Conservation (phyloP, 2,329 filamentous ascomycete species). For the Verticillium zaregamsianum region DNA sequence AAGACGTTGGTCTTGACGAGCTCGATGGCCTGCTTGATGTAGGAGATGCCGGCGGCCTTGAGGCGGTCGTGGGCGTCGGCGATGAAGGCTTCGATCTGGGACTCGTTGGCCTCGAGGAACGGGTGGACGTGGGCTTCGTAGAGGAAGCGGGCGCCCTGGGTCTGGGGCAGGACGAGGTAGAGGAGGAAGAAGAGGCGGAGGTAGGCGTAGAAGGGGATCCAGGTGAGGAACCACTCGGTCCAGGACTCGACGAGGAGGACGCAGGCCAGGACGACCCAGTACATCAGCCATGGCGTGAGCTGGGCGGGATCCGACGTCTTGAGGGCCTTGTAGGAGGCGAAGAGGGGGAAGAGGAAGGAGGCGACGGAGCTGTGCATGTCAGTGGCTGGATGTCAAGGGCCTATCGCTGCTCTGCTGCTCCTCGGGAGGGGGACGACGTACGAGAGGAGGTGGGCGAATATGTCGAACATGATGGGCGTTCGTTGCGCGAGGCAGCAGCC, state of each 20-base stretch:
- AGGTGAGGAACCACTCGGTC: conserved; percentile 80
- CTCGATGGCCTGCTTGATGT: conserved; percentile 68
- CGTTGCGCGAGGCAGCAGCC: neutral
- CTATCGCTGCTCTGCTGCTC: too few relatives aligned
- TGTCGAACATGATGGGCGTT: conserved; percentile 60
- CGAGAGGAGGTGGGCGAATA: conserved; percentile 74
- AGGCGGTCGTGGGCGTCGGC: conserved; percentile 73
- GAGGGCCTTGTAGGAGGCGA: conserved; percentile 96
- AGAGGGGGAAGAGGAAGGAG: conserved; percentile 90
- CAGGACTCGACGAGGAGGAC: conserved; percentile 81
- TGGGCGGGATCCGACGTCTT: conserved; percentile 86
- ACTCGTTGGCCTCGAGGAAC: conserved; percentile 82
- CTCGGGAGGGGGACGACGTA: conserved; percentile 38
- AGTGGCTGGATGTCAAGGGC: neutral
- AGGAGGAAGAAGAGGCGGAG: conserved; percentile 81
- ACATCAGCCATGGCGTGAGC: conserved; percentile 97
- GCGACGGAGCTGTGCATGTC: conserved; percentile 62
- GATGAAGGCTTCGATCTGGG: conserved; percentile 87
- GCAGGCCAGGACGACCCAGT: conserved; percentile 90
- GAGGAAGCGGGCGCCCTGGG: conserved; percentile 83
- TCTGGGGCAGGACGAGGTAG: conserved; percentile 95
- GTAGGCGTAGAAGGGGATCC: conserved; percentile 93
- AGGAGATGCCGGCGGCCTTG: conserved; percentile 70
- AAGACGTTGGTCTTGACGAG: conserved; percentile 71
- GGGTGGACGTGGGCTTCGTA: conserved; percentile 86